Conservation (phyloP, 1,284 basidiomycete species). For the Naganishia sp. region DNA sequence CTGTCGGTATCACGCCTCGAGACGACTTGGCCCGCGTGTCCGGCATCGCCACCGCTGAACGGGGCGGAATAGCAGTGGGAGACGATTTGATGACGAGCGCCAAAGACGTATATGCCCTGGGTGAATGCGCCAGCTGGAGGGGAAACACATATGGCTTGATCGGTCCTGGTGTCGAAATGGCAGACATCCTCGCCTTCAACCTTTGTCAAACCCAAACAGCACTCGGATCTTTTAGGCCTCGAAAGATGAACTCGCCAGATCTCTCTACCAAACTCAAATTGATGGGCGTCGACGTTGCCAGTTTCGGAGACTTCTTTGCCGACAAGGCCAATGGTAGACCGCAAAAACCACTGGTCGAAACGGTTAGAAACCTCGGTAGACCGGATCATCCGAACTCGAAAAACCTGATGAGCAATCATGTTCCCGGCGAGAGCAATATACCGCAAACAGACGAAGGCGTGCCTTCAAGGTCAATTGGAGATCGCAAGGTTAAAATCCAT, state of each 20-base stretch:
- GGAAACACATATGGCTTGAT: constrained; percentile 70
- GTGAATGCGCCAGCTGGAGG: constrained; percentile 72
- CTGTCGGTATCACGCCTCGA: constrained; percentile 69
- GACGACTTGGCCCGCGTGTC: constrained; percentile 65
- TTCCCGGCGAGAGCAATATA: constrained; percentile 25
- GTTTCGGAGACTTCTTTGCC: constrained; percentile 68
- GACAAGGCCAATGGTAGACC: constrained; percentile 56
- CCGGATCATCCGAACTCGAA: constrained; percentile 28
- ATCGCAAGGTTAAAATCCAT: constrained; percentile 31
- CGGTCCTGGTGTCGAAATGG: constrained; percentile 72
- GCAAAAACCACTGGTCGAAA: constrained; percentile 36
- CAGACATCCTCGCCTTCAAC: constrained; percentile 73
- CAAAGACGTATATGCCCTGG: constrained; percentile 68
- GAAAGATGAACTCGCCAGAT: constrained; percentile 64
- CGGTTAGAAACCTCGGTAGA: constrained; percentile 30
- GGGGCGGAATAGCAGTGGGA: constrained; percentile 65
- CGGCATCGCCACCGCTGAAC: constrained; percentile 59
- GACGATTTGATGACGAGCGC: constrained; percentile 64
- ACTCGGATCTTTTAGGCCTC: constrained; percentile 57
- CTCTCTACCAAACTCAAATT: constrained; percentile 68
- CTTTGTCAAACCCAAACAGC: constrained; percentile 60
- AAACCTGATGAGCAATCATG: constrained; percentile 29
- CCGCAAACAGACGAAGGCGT: constrained; percentile 21
- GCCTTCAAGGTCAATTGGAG: background rate
- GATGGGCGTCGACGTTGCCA: constrained; percentile 69